Evolutionary conservation across 2,329 filamentous ascomycete genomes (phyloP).

Genomic region (Penicillium brasilianum): DNA sequence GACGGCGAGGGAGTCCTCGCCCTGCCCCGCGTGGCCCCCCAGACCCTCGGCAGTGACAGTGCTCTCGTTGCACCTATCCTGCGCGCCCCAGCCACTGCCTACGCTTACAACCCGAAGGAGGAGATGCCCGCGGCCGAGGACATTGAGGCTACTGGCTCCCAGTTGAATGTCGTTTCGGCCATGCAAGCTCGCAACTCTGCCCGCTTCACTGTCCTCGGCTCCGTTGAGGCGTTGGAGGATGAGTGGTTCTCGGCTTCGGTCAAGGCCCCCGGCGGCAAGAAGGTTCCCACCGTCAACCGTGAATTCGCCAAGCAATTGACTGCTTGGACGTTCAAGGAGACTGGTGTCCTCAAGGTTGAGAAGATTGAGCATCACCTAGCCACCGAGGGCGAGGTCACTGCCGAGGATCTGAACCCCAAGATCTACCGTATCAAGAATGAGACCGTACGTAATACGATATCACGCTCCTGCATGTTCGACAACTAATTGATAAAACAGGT

Average conservation of each 20-base stretch:
- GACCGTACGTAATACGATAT: constrained; percentile 70
- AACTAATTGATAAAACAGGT: constrained; percentile 59
- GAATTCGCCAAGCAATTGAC: constrained; percentile 83
- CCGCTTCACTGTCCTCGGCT: constrained; percentile 82
- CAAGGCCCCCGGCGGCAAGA: constrained; percentile 60
- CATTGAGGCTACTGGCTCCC: constrained; percentile 79
- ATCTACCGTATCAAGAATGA: constrained; percentile 98
- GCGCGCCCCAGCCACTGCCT: constrained; percentile 80
- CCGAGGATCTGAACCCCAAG: constrained; percentile 67
- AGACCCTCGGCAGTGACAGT: constrained; percentile 75
- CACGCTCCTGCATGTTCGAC: constrained; percentile 1
- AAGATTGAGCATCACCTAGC: constrained; percentile 75
- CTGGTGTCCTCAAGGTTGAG: constrained; percentile 84
- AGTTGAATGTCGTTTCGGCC: constrained; percentile 82
- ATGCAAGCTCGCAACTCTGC: constrained; percentile 94
- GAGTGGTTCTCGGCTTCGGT: constrained; percentile 86
- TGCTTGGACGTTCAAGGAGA: constrained; percentile 97
- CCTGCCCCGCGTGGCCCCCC: constrained; percentile 80
- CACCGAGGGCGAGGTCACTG: constrained; percentile 59
- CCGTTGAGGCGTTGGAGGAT: constrained; percentile 84
- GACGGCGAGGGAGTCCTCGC: constrained; percentile 71
- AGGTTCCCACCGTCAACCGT: constrained; percentile 73
- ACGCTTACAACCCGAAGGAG: constrained; percentile 93
- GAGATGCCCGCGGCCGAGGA: constrained; percentile 75
- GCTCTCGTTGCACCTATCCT: constrained; percentile 81